These are phyloP conservation scores for Scutellaria galericulata DNA, from an alignment of 257 asterid genomes.

Conservation along the genomic window DNA sequence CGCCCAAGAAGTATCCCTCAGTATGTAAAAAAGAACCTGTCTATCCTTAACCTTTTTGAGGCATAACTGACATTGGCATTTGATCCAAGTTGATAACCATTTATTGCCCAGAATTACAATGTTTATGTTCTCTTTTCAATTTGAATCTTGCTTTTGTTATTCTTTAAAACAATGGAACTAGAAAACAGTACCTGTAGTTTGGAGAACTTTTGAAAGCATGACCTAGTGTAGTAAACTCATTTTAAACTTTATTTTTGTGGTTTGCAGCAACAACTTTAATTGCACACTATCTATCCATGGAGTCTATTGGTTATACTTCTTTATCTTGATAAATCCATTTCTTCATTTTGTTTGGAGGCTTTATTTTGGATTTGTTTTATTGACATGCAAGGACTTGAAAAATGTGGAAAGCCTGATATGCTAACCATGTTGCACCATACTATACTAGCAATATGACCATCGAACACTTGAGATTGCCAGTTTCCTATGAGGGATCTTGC, in stretches of 20 bases:
- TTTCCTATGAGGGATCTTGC: conserved; percentile 21
- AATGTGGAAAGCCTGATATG: conserved; percentile 9
- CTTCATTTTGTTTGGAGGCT: neutral
- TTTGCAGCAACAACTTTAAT: no score
- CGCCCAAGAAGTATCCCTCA: conserved; percentile 59
- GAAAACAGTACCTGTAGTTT: neutral
- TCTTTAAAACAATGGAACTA: neutral
- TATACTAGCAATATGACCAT: conserved; percentile 10
- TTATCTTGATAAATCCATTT: no score
- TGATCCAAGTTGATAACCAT: conserved; percentile 5
- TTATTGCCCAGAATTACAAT: neutral
- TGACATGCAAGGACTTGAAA: conserved; percentile 3
- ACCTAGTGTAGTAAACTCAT: neutral
- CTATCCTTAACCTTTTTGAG: neutral
- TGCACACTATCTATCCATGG: no score
- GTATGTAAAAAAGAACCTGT: conserved; percentile 44
- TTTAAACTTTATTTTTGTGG: neutral
- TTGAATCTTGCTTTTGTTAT: neutral
- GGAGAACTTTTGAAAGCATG: neutral
- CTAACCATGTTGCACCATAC: neutral
- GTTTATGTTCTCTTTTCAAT: neutral
- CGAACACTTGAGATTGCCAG: conserved; percentile 20
- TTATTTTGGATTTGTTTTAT: neutral
- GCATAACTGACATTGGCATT: neutral
- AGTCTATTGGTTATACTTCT: no score